phyloP scores from a whole-genome alignment of 805 yeast genomes.

The Wickerhamomyces sydowiorum region DNA sequence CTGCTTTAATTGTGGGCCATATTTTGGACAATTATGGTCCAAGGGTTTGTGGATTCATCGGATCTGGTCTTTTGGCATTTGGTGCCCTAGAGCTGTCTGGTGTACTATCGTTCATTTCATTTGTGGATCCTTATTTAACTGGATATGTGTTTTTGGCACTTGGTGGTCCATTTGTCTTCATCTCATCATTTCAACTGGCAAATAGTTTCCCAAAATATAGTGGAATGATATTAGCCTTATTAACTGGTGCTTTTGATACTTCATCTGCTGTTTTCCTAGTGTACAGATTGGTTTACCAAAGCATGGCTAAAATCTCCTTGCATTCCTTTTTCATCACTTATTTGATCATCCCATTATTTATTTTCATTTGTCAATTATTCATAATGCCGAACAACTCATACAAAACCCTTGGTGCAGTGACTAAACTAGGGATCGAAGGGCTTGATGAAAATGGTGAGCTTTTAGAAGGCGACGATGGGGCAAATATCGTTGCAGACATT shows the following conservation, averaged over 20 bases:
- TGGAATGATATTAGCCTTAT: conserved; percentile 72
- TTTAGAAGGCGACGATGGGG: conserved; percentile 29
- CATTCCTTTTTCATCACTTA: conserved; percentile 60
- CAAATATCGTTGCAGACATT: conserved; percentile 41
- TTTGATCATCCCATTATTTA: conserved; percentile 72
- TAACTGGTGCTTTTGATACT: conserved; percentile 93
- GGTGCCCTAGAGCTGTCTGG: conserved; percentile 52
- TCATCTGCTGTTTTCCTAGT: conserved; percentile 81
- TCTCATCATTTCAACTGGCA: conserved; percentile 85
- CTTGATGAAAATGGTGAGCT: conserved; percentile 63
- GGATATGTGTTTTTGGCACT: conserved; percentile 78
- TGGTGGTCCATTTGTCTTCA: conserved; percentile 93
- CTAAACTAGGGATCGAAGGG: conserved; percentile 67
- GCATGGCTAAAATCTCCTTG: conserved; percentile 32
- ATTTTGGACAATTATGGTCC: conserved; percentile 81
- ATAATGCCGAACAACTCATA: conserved; percentile 80
- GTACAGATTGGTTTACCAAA: conserved; percentile 62
- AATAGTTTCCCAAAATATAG: conserved; percentile 80
- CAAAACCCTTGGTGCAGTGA: conserved; percentile 62
- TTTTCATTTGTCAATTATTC: conserved; percentile 63
- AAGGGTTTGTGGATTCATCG: conserved; percentile 67
- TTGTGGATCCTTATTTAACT: conserved; percentile 57
- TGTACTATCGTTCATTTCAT: conserved; percentile 15
- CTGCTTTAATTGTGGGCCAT: conserved; percentile 78
- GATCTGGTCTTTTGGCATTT: conserved; percentile 50